phyloP scores from a whole-genome alignment of 78 protist species.

The Tieghemostelium lacteum region DNA sequence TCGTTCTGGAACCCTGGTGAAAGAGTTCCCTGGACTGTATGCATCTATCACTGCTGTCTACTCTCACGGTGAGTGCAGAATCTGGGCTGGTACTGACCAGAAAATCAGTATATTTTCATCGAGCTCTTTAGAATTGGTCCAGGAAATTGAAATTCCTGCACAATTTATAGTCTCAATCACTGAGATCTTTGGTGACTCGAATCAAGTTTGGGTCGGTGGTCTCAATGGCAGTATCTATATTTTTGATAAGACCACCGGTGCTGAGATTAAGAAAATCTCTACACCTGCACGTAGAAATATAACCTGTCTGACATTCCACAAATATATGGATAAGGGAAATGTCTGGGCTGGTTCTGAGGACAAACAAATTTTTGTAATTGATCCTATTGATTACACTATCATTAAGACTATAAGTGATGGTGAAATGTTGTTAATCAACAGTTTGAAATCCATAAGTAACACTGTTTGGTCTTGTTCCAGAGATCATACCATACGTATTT shows the following conservation, averaged over 20 bases:
- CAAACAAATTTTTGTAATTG: constrained; percentile 59
- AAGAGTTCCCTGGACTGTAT: constrained; percentile 65
- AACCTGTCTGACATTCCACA: constrained; percentile 42
- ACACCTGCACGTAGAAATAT: constrained; percentile 65
- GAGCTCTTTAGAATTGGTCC: constrained; percentile 24
- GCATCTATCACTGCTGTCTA: constrained; percentile 54
- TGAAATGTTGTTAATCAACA: constrained; percentile 44
- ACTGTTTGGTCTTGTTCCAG: constrained; percentile 64
- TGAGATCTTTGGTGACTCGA: constrained; percentile 48
- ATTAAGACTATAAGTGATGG: constrained; percentile 26
- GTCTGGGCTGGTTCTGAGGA: constrained; percentile 76
- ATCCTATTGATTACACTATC: constrained; percentile 5
- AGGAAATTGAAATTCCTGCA: constrained; percentile 48
- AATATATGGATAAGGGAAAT: constrained; percentile 7
- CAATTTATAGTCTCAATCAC: constrained; percentile 44
- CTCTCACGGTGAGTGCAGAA: constrained; percentile 54
- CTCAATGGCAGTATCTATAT: constrained; percentile 22
- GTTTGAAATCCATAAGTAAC: constrained; percentile 47
- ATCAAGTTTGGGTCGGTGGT: constrained; percentile 72
- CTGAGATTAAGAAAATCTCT: neutral
- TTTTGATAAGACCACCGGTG: constrained; percentile 62
- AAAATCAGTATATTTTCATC: constrained; percentile 47
- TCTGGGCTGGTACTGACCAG: constrained; percentile 73
- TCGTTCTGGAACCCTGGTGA: neutral
- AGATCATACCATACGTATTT: constrained; percentile 53